phyloP scores from a whole-genome alignment of 805 yeast species.

The Metschnikowia cerradonensis region DNA sequence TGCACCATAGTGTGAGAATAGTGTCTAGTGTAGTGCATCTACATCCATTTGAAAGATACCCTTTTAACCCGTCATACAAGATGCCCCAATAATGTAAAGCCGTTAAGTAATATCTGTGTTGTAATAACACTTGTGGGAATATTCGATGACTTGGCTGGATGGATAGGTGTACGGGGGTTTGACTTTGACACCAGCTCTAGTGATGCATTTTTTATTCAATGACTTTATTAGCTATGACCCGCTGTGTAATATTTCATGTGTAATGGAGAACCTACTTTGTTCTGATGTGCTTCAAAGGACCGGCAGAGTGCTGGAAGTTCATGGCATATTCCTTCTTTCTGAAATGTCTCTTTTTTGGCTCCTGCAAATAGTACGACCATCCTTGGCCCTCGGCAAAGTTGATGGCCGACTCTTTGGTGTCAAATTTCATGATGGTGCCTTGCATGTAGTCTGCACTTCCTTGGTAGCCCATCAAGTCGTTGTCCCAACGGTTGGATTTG shows the following conservation, averaged over 20 bases:
- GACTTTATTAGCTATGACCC: constrained; percentile 2
- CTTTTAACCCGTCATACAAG: too few species aligned
- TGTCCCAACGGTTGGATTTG: constrained; percentile 83
- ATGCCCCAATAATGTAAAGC: too few species aligned
- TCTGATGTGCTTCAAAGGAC: constrained; percentile 74
- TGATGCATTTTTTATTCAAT: background rate
- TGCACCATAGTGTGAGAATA: too few species aligned
- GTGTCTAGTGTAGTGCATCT: too few species aligned
- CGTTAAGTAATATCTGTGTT: too few species aligned
- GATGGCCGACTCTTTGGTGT: constrained; percentile 70
- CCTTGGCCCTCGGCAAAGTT: constrained; percentile 81
- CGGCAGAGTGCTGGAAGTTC: constrained; percentile 65
- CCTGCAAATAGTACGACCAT: constrained; percentile 79
- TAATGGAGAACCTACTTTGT: constrained; percentile 49
- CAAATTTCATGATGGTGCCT: constrained; percentile 71
- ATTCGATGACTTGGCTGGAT: too few species aligned
- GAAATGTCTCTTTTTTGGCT: constrained; percentile 72
- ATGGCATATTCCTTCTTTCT: constrained; percentile 69
- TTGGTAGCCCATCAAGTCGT: constrained; percentile 83
- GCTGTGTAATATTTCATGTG: background rate
- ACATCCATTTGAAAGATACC: too few species aligned
- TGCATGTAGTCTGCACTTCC: constrained; percentile 78
- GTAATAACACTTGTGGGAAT: too few species aligned
- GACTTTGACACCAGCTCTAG: background rate
- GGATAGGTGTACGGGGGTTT: too few species aligned